Conservation (phyloP, 1,284 basidiomycete species). For the Bjerkandera adusta region DNA sequence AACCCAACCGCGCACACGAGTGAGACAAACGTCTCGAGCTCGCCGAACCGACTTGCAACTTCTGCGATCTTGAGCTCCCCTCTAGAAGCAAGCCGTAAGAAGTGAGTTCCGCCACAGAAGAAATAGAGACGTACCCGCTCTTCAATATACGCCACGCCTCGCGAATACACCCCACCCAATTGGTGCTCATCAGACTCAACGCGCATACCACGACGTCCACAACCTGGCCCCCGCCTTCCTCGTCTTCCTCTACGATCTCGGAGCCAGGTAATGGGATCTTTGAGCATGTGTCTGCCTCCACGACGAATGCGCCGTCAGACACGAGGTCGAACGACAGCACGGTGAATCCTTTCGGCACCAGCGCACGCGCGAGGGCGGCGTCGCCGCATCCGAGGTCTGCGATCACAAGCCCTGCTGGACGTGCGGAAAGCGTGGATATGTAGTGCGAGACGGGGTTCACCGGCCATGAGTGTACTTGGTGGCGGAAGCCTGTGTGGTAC, state of each 20-base stretch:
- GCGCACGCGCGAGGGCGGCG: conserved; percentile 78
- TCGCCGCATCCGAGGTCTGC: conserved; percentile 97
- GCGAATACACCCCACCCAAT: conserved; percentile 89
- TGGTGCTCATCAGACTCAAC: conserved; percentile 94
- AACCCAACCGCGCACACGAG: conserved; percentile 82
- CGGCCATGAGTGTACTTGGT: conserved; percentile 89
- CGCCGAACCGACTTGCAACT: conserved; percentile 86
- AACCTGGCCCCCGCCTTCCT: conserved; percentile 54
- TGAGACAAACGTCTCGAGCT: conserved; percentile 73
- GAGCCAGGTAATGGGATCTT: conserved; percentile 75
- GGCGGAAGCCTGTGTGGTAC: conserved; percentile 91
- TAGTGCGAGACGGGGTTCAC: conserved; percentile 86
- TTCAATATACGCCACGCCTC: conserved; percentile 90
- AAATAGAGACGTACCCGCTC: conserved; percentile 56
- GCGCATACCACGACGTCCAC: conserved; percentile 94
- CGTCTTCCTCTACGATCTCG: conserved; percentile 33
- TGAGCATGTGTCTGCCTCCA: conserved; percentile 78
- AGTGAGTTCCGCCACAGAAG: background rate
- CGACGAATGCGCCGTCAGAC: conserved; percentile 69
- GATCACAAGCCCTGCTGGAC: conserved; percentile 70
- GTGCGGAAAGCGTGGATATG: conserved; percentile 54
- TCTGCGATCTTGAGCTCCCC: conserved; percentile 93
- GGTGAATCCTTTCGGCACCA: conserved; percentile 65
- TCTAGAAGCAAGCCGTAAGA: conserved; percentile 37
- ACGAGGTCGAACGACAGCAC: conserved; percentile 85